phyloP scores from a whole-genome alignment of 1,284 basidiomycete genomes.

The Microbotryomycetes sp. region DNA sequence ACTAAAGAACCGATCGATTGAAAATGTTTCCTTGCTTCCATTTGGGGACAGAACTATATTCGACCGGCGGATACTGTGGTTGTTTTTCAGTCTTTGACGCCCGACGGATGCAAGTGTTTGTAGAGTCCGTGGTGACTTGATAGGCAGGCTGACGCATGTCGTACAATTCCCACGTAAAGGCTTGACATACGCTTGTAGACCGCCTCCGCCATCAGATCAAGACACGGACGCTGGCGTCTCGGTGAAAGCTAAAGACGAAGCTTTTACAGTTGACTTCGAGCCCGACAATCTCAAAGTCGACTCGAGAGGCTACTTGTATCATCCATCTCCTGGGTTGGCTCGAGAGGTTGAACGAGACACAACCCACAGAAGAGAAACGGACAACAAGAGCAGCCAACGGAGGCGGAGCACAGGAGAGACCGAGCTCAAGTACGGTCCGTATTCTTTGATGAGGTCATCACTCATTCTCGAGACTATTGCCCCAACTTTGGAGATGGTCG shows the following conservation, averaged over 20 bases:
- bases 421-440: conserved; percentile 24
- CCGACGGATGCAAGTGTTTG: not conserved
- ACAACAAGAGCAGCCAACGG: not conserved
- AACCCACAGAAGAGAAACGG: not conserved
- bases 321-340: conserved; percentile 35
- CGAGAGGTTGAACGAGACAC: not conserved
- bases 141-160: not conserved
- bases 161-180: conserved; percentile 18
- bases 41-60: conserved; percentile 34
- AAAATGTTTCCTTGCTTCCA: no score
- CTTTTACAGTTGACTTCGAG: conserved; percentile 27
- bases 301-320: conserved; percentile 38
- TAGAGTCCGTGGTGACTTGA: not conserved
- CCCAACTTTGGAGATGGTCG: conserved; percentile 30
- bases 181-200: conserved; percentile 35
- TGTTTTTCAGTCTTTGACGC: conserved; percentile 37
- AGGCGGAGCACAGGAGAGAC: not conserved
- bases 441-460: conserved; percentile 36
- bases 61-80: conserved; percentile 38
- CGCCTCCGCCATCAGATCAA: not conserved
- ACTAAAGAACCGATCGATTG: no score
- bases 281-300: conserved; percentile 34
- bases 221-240: not conserved
- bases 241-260: not conserved
- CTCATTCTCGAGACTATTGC: conserved; percentile 34